Conservation (phyloP, 1,284 basidiomycete genomes). For the Pseudozyma tsukubaensis region DNA sequence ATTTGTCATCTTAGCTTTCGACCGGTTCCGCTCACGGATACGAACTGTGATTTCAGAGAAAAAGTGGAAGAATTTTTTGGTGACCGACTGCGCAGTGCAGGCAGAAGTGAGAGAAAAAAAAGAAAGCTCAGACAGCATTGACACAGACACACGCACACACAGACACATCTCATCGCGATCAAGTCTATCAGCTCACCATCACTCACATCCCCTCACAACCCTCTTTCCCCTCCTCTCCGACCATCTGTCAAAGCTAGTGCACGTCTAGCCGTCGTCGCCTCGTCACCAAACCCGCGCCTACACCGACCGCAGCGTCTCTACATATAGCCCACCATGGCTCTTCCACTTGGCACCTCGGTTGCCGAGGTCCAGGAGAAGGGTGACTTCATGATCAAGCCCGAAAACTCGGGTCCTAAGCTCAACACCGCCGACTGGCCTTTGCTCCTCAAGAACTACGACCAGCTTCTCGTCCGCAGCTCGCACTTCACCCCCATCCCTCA, state of each 20-base stretch:
- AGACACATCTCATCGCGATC: slow-evolving; percentile 13
- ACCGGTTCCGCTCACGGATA: not conserved
- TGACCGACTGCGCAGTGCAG: slow-evolving; percentile 16
- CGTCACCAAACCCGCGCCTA: not conserved
- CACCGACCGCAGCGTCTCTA: not conserved
- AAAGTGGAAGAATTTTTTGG: slow-evolving; percentile 20
- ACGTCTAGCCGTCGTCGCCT: not conserved
- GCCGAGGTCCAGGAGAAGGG: slow-evolving; percentile 56
- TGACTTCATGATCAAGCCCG: slow-evolving; percentile 71
- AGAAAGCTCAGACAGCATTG: slow-evolving; percentile 11
- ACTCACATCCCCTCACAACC: slow-evolving; percentile 1
- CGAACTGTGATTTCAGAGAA: slow-evolving; percentile 15
- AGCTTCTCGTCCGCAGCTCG: slow-evolving; percentile 85
- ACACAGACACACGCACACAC: not conserved
- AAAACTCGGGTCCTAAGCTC: slow-evolving; percentile 68
- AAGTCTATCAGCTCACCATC: not conserved
- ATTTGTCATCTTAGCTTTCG: not conserved
- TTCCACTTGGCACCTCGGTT: slow-evolving; percentile 47
- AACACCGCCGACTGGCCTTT: slow-evolving; percentile 98
- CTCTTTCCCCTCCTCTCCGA: not conserved
- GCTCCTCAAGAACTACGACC: slow-evolving; percentile 91
- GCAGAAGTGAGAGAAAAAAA: slow-evolving; percentile 1
- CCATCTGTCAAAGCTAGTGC: slow-evolving; percentile 1
- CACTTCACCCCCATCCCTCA: slow-evolving; percentile 98
- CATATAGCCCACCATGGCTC: slow-evolving; percentile 33